Percentiles rank a stretch among this genome's conserved stretches.
phyloP scores from a whole-genome alignment of 495 filamentous ascomycete genomes.

The Daldinia concentrica region DNA sequence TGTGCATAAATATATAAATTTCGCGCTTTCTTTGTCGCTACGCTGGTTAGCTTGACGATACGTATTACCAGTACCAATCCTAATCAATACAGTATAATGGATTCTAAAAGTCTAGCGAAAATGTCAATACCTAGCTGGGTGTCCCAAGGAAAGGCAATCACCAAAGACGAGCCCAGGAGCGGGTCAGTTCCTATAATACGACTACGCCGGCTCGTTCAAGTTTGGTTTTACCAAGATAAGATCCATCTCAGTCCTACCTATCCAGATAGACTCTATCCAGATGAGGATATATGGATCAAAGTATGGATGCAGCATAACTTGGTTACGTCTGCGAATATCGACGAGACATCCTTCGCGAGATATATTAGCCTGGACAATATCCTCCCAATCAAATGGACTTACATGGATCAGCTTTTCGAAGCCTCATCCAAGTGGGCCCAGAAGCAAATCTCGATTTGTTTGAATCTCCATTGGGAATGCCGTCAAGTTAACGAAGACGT shows the following conservation, averaged over 20 bases:
- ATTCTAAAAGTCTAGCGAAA: background rate
- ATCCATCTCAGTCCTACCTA: background rate
- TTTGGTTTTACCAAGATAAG: background rate
- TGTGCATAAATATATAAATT: too few relatives aligned
- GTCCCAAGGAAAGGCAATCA: background rate
- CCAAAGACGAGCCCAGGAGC: background rate
- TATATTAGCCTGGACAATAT: background rate
- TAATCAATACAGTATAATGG: background rate
- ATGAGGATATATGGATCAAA: background rate
- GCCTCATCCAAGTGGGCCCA: slow-evolving; percentile 12
- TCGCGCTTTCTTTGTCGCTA: too few relatives aligned
- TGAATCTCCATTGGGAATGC: background rate
- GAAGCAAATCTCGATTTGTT: background rate
- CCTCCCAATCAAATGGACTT: background rate
- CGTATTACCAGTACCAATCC: background rate
- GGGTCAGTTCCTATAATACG: background rate
- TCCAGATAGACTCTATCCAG: background rate
- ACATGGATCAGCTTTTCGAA: background rate
- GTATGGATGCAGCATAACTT: background rate
- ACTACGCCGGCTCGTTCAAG: background rate
- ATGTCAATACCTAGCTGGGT: background rate
- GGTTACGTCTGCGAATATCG: background rate
- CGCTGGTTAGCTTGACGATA: too few relatives aligned
- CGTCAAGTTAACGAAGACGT: background rate
- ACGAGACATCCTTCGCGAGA: background rate